Evolutionary conservation across 441 rosid species (phyloP), one percentile per base, ranked within the genome.

Genomic region (Arabidopsis hybrid): DNA sequence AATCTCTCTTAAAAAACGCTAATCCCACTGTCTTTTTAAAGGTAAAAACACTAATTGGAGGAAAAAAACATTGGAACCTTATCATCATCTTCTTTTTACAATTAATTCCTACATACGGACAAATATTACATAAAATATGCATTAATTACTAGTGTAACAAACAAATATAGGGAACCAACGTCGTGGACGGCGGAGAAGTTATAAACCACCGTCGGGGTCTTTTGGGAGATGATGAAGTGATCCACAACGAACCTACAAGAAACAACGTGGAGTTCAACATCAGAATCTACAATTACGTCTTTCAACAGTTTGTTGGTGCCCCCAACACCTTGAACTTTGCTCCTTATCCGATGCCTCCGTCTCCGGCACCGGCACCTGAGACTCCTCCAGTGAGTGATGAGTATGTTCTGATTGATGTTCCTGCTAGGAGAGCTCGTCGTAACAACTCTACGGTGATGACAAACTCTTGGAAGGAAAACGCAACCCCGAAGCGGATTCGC

Each of bases 391-490:
- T 7, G 47, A 65, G 35, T 14, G 65, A 77, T 11, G 65, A 67
- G 12, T 67, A 45, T 60, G 80, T 72, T 46, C 35, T 53, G 66
- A 16, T 78, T 2, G 77, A 78, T 53, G 81, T 72, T 57, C 81
- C 74, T 0, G 49, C 69, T 31, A 72, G 66, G 47, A 72, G 81
- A 45, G 70, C 60, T 2, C 13, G 16, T 4, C 76, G 69, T 45
- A 67, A 67, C 16, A 46, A 17, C 42, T n/a, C 5, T 34, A 2
- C n/a, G 17, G 9, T 42, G 16, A 14, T 6, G 49, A 31, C 8
- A 51, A 65, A 70, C 42, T 60, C 55, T 51, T 2, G 36, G 42
- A 61, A 53, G 34, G 65, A 42, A 32, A 13, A 55, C 56, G 69
- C 51, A 0, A 39, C 11, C 66, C 21, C 8, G 34, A 60, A 26